Percentiles rank a stretch among this genome's conserved stretches.
These are phyloP conservation scores for Plasmodium gonderi DNA, from an alignment of 169 alveolate genomes.

Conservation along the genomic window DNA sequence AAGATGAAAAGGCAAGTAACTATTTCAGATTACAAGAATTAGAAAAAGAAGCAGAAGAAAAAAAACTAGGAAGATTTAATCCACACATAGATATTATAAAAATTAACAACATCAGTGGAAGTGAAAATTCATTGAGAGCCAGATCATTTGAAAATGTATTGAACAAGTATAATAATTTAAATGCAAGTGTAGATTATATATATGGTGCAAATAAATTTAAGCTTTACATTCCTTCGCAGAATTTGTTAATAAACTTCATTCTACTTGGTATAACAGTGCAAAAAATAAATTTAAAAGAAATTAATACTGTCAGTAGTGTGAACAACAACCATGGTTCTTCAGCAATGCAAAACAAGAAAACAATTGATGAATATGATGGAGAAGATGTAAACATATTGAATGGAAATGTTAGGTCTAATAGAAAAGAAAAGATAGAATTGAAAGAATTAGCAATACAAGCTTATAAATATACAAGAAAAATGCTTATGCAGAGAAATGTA, in stretches of 20 bases:
- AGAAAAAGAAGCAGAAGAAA: constrained; percentile 66
- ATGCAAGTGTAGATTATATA: constrained; percentile 63
- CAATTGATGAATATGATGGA: background rate
- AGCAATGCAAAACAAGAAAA: background rate
- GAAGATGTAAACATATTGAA: background rate
- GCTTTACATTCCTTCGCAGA: constrained; percentile 64
- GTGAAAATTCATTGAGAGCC: constrained; percentile 63
- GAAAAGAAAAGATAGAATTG: constrained; percentile 45
- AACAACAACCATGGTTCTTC: background rate
- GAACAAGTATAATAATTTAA: constrained; percentile 66
- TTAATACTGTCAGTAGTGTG: background rate
- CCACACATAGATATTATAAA: constrained; percentile 59
- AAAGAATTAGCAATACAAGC: constrained; percentile 63
- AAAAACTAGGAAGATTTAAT: constrained; percentile 55
- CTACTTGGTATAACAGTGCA: constrained; percentile 58
- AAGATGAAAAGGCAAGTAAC: constrained; percentile 58
- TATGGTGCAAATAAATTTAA: constrained; percentile 72
- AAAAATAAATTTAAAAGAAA: constrained; percentile 58
- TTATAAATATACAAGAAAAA: constrained; percentile 55
- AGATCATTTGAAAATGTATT: constrained; percentile 65
- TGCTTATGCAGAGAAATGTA: constrained; percentile 64
- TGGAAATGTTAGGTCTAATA: constrained; percentile 12
- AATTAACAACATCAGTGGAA: constrained; percentile 71
- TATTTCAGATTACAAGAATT: constrained; percentile 61
- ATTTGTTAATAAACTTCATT: constrained; percentile 51